Evolutionary conservation across 768 basidiomycete species (phyloP), one percentile per base, ranked within the genome.

Genomic region (Cyathus striatus): DNA sequence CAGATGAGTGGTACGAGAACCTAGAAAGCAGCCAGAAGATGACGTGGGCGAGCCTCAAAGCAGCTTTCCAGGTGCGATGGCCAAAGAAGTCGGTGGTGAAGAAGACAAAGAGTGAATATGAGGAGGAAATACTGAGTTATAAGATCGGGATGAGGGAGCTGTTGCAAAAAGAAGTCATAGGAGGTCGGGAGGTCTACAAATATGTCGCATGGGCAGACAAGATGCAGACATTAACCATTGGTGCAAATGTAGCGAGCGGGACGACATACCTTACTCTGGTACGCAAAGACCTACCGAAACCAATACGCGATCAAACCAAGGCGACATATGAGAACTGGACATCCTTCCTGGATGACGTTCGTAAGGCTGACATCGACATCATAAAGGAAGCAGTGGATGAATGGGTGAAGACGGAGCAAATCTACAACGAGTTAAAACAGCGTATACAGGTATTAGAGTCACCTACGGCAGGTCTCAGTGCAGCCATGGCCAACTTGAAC

Each of bases 191-290:
- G 35, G 53, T 46, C 32, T 51, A 43, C 6, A 39, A 49, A 3
- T 54, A 60, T 33, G 40, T 57, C 4, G 48, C 45, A 14, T 60
- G 56, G 54, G 58, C 56, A 2, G 41, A 55, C 46, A 50, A 49
- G 20, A 24, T 60, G 1, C 41, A 56, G 38, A 32, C 44, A 9
- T 26, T 57, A 1, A 43, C 49, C 0, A 34, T n/a, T n/a, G n/a
- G 38, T 3, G 49, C 45, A 0, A 46, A 56, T 5, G 48, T 41
- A 5, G 52, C 55, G 38, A 34, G 13, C n/a, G 43, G 36, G 27
- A 43, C 45, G 10, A 45, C 53, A 1, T 48, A 57, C 4, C 42
- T 59, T 13, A 32, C 42, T 2, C 4, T 16, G 0, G 41, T 46
- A 0, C 42, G 51, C 4, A 26, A 43, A 17, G 26, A 44, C 2